Evolutionary conservation across 2,329 filamentous ascomycete species (phyloP), one percentile per base, ranked within the genome.

Genomic region (Coleophoma crateriformis): DNA sequence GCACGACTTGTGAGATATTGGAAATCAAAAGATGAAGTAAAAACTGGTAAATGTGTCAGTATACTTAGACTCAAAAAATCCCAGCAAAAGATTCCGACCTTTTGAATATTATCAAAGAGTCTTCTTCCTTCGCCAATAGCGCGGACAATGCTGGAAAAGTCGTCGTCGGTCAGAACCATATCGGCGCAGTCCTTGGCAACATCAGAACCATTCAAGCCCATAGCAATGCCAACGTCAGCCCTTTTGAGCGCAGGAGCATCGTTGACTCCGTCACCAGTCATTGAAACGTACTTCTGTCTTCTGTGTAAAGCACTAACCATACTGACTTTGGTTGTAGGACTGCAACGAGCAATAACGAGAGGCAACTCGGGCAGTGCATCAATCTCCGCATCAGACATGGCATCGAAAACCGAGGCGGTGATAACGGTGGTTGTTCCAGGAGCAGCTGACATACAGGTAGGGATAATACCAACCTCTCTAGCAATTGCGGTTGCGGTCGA

Each of bases 91-190:
- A 37, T 3, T 13, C 72, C 67, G 62, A 85, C 85, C 71, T 87
- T 87, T 62, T 88, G 82, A 52, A 88, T 86, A 55, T 88, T 88
- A 70, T 87, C 84, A 55, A 85, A 84, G 45, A 87, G 72, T 35
- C 84, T 72, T 35, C 84, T 77, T 10, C 84, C 84, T 64, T 87
- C 83, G 61, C 84, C 78, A 42, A 88, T 82, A 33, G 81, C 84
- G 14, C 81, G 84, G 40, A 87, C 76, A 49, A 88, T 88, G 22
- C 85, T 90, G 10, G 89, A 87, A 63, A 95, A 95, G 68, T 95
- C 90, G 67, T 94, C 89, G 62, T 94, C 88, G 0, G 87, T 91
- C 39, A 95, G 73, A 33, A 95, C 87, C 77, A 95, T 94, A 63
- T 95, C 90, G 1, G 88, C 86, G 2, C 89, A 89, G 67, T 94